Conservation (phyloP, 352 stramenopile genomes). For the Globisporangium takayamanum region DNA sequence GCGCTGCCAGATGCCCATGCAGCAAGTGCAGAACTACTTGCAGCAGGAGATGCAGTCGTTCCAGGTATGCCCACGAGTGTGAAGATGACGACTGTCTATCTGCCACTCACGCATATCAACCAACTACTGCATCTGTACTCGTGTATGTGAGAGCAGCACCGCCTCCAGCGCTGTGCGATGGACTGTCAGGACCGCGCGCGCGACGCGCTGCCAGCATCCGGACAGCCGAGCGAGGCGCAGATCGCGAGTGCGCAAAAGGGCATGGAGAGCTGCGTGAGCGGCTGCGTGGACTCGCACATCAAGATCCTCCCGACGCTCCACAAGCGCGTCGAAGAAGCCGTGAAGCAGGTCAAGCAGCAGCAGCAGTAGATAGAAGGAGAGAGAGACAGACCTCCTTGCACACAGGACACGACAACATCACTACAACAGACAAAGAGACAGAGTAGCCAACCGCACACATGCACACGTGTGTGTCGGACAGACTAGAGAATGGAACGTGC, state of each 20-base stretch:
- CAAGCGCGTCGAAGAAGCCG: constrained; percentile 64
- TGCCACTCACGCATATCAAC: neutral
- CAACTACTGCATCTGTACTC: too few species aligned
- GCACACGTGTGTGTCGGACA: too few species aligned
- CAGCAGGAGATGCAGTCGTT: constrained; percentile 82
- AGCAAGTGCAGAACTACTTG: constrained; percentile 80
- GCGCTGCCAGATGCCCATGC: constrained; percentile 80
- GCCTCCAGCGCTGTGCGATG: constrained; percentile 79
- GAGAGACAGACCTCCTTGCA: too few species aligned
- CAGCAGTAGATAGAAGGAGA: constrained; percentile 12
- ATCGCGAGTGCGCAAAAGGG: constrained; percentile 60
- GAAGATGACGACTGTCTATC: neutral
- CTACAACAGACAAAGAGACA: too few species aligned
- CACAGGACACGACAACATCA: too few species aligned
- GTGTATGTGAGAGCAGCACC: constrained; percentile 31
- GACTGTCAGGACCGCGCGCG: constrained; percentile 83
- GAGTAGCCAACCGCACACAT: too few species aligned
- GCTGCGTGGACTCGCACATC: constrained; percentile 72
- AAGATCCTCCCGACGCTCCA: constrained; percentile 67
- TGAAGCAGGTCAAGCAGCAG: constrained; percentile 63
- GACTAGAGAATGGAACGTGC: neutral
- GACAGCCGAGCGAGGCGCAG: constrained; percentile 62
- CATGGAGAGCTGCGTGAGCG: constrained; percentile 68
- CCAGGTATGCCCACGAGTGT: constrained; percentile 22
- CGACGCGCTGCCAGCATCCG: constrained; percentile 50